Evolutionary conservation across 345 rosid species (phyloP), one percentile per base, ranked within the genome.

Genomic region (Clausena lansium): DNA sequence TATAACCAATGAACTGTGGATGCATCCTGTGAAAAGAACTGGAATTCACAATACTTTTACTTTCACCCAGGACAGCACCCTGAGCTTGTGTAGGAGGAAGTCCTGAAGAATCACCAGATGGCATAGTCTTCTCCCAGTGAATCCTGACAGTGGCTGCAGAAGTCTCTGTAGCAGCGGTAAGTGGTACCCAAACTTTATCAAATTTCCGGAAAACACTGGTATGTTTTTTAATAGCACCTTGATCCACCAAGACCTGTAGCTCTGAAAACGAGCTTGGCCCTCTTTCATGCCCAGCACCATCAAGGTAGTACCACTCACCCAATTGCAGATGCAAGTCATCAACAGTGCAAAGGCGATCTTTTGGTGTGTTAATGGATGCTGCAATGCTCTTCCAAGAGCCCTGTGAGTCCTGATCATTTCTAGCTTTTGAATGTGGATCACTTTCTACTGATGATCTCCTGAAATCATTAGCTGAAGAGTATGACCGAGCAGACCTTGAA

Each of bases 251-350:
- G 66, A 79, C 81, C 83, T 90, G 98, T 68, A 97, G 91, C 83
- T 86, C 95, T 17, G 89, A 84, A 88, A 89, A 89, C 41, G 91
- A 87, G 59, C 73, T 83, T 70, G 99, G 98, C 68, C 98, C 99
- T 77, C 77, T 92, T 85, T 92, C 98, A 87, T 88, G 94, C 78
- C 99, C 99, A 73, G 93, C 83, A 68, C 98, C 97, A 86, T 97
- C 98, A 87, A 90, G 82, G 84, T 89, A 94, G 84, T 88, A 97
- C 99, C 99, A 97, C 67, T 97, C 97, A 80, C 99, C 99, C 83
- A 91, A 84, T 81, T 93, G 94, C 88, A 97, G 81, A 76, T 89
- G 94, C 81, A 97, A 81, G 80, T 97, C 97, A 65, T 89, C 88
- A 59, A 83, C 87, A 32, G 92, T 77, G 71, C 86, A 89, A 76